Evolutionary conservation across 1,284 basidiomycete genomes (phyloP).

Genomic region (Blastosporella zonata): DNA sequence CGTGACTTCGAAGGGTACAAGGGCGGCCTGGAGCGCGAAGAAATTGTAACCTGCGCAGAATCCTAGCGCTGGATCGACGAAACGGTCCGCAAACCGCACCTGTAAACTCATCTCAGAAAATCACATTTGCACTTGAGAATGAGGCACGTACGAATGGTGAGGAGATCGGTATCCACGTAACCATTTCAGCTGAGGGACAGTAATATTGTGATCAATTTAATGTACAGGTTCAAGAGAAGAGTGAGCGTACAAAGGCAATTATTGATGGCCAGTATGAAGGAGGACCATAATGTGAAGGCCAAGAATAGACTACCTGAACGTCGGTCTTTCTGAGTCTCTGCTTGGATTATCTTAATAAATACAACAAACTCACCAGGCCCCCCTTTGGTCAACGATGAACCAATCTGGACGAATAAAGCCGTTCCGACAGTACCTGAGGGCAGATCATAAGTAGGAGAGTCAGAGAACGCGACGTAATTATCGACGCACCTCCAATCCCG

Average conservation of each 20-base stretch:
- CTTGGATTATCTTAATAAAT: background rate
- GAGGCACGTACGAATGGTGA: conserved; percentile 40
- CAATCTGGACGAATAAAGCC: conserved; percentile 48
- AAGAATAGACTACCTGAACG: conserved; percentile 39
- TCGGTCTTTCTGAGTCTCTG: background rate
- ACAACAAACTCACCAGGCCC: conserved; percentile 39
- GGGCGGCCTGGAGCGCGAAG: conserved; percentile 41
- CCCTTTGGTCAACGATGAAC: conserved; percentile 38
- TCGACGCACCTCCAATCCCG: conserved; percentile 40
- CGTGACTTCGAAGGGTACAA: conserved; percentile 46
- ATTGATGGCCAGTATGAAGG: conserved; percentile 44
- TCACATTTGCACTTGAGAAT: background rate
- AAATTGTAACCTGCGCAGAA: conserved; percentile 47
- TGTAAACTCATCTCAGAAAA: conserved; percentile 13
- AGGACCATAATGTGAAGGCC: conserved; percentile 44
- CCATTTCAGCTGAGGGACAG: conserved; percentile 49
- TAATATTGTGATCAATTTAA: background rate
- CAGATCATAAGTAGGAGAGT: background rate
- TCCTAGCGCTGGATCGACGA: conserved; percentile 47
- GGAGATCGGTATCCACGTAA: conserved; percentile 49
- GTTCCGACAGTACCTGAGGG: conserved; percentile 42
- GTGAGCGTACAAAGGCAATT: conserved; percentile 39
- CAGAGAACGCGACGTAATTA: conserved; percentile 1
- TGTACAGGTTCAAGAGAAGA: background rate
- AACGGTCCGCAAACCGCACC: conserved; percentile 45